Base-by-base conservation (phyloP, 208 protist genomes). In the Crithidia brevicula region DNA sequence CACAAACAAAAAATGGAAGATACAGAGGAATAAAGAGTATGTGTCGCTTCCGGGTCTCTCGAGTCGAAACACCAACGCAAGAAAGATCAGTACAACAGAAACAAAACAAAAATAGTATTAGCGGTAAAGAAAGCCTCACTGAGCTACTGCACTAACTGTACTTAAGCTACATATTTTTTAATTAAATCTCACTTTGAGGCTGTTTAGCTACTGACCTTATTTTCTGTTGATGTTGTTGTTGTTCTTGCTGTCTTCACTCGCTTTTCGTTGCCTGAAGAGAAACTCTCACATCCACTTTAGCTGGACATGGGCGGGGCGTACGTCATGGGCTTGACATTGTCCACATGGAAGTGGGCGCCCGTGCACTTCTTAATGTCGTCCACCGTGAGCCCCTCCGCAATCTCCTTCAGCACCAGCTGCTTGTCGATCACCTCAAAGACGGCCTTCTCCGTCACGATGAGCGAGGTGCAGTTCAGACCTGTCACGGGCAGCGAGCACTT, bases 401-500 rank as follows among this genome's bases (percentile, higher is more conserved):
- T 40, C 81, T 99, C 98, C 59, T 97, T 85, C 50, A 99, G 79
- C 31, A 93, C 73, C 9, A 99, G 77, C 31, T 89, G 87, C 38
- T 78, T 77, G 23, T 85, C 52, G 30, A 89, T 87, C n/a, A 99
- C 84, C 30, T 99, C 97, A 64, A 99, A 99, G 11, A 99, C 98
- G 28, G 84, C 92, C 77, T 98, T 83, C 52, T 99, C 98, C 8
- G 98, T 99, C 62, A 99, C 98, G 64, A 99, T 98, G 50, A 92
- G 79, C 71, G 93, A 83, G 5, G 98, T 94, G 79, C 85, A 94
- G 56, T 79, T 34, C 33, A 86, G 80, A 20, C 96, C 97, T 3
- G 97, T 99, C 9, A 98, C 63, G 18, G 97, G 98, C 15, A 98
- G 83, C 25, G 69, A 74, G 87, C 98, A 99, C 18, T 63, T 46